Evolutionary conservation across 306 rosid genomes (phyloP).

Genomic region (Ammopiptanthus mongolicus): DNA sequence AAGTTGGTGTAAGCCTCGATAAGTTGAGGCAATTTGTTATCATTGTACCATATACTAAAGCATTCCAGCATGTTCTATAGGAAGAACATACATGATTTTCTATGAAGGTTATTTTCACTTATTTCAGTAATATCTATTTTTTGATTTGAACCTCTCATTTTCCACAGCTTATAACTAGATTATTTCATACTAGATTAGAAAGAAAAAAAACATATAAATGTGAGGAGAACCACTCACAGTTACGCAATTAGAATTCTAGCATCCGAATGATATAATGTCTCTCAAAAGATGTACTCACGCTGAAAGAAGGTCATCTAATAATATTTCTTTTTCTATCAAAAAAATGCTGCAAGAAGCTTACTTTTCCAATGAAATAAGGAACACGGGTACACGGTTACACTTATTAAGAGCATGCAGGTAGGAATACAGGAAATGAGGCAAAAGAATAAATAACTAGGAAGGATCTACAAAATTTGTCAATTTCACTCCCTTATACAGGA

Average conservation of each 20-base stretch:
- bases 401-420: neutral
- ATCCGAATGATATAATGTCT: neutral
- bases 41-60: neutral
- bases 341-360: neutral
- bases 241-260: neutral
- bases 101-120: neutral
- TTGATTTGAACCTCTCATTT: conserved; percentile 2
- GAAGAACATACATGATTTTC: neutral
- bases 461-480: neutral
- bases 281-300: neutral
- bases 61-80: neutral
- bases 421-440: neutral
- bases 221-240: neutral
- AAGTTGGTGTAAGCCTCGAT: neutral
- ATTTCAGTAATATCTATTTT: neutral
- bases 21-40: neutral
- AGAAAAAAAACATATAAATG: neutral
- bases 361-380: neutral
- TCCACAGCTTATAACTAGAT: neutral
- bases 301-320: neutral
- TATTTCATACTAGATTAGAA: neutral
- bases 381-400: neutral
- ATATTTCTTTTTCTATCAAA: no score
- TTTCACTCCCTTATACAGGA: neutral
- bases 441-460: neutral